phyloP scores from a whole-genome alignment of 768 basidiomycete genomes.

The Termitomyces titanicus region DNA sequence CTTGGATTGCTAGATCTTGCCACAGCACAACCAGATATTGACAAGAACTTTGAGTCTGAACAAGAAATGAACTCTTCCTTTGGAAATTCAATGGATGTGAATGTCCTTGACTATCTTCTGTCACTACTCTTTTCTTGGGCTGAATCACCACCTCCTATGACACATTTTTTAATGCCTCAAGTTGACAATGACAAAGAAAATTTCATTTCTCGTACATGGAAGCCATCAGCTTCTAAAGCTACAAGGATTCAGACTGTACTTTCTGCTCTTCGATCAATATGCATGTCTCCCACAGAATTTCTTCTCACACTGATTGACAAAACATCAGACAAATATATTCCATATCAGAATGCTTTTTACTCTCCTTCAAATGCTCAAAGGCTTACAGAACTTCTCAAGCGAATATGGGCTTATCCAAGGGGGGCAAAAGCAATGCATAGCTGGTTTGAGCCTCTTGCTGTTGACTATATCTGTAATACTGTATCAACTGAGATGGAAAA shows the following conservation, averaged over 20 bases:
- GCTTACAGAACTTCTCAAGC: background rate
- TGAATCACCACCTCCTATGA: too few relatives aligned
- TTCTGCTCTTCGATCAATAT: background rate
- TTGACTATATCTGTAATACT: background rate
- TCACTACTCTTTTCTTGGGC: too few relatives aligned
- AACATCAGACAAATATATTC: background rate
- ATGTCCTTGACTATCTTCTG: too few relatives aligned
- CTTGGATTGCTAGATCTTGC: too few relatives aligned
- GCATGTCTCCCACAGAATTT: background rate
- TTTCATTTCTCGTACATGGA: background rate
- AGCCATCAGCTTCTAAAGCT: background rate
- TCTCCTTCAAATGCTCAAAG: background rate
- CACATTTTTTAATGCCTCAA: too few relatives aligned
- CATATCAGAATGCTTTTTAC: background rate
- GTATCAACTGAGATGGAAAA: background rate
- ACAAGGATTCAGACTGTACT: background rate
- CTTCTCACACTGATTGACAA: background rate
- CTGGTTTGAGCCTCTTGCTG: background rate
- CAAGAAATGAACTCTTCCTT: too few relatives aligned
- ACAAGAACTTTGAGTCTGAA: too few relatives aligned
- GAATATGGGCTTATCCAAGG: background rate
- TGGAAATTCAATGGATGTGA: too few relatives aligned
- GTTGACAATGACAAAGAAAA: background rate
- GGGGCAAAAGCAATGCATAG: background rate
- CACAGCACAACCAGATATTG: too few relatives aligned